Percentiles rank a stretch among this genome's conserved stretches.
phyloP scores from a whole-genome alignment of 2,329 filamentous ascomycete genomes.

The Magnaporthiopsis rhizophila region DNA sequence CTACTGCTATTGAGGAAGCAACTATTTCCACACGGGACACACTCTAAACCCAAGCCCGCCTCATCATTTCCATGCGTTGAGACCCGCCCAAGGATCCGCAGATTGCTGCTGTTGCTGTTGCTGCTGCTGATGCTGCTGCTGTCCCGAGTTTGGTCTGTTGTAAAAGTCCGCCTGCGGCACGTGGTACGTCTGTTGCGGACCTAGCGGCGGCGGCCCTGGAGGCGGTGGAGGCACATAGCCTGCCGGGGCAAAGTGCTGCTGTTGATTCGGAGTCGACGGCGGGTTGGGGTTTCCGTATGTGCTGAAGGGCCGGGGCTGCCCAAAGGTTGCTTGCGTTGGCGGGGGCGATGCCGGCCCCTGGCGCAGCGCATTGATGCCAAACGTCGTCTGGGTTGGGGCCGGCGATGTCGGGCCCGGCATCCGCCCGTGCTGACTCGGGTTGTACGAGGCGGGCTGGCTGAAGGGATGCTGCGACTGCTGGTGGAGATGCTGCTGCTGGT shows the following conservation, averaged over 20 bases:
- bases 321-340: slow-evolving; percentile 49
- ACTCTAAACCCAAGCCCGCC: not conserved
- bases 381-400: slow-evolving; percentile 30
- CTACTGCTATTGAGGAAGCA: not conserved
- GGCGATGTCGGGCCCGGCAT: slow-evolving; percentile 44
- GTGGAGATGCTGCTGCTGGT: not conserved
- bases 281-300: slow-evolving; percentile 36
- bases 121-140: slow-evolving; percentile 29
- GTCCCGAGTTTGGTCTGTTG: slow-evolving; percentile 21
- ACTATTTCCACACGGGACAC: not conserved
- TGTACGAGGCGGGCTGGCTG: slow-evolving; percentile 42
- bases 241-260: slow-evolving; percentile 39
- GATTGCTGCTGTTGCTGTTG: slow-evolving; percentile 23
- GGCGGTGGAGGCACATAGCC: slow-evolving; percentile 57
- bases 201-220: slow-evolving; percentile 53
- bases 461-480: slow-evolving; percentile 34
- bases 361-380: slow-evolving; percentile 23
- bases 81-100: slow-evolving; percentile 42
- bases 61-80: slow-evolving; percentile 41
- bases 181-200: slow-evolving; percentile 54
- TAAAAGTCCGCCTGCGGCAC: slow-evolving; percentile 29
- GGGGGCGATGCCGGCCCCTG: slow-evolving; percentile 46
- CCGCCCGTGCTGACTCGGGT: slow-evolving; percentile 51
- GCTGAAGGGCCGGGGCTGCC: slow-evolving; percentile 39
- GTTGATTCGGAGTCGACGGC: slow-evolving; percentile 26